Base-by-base conservation (phyloP, 2,329 filamentous ascomycete genomes). In the Botrytis sinoallii region DNA sequence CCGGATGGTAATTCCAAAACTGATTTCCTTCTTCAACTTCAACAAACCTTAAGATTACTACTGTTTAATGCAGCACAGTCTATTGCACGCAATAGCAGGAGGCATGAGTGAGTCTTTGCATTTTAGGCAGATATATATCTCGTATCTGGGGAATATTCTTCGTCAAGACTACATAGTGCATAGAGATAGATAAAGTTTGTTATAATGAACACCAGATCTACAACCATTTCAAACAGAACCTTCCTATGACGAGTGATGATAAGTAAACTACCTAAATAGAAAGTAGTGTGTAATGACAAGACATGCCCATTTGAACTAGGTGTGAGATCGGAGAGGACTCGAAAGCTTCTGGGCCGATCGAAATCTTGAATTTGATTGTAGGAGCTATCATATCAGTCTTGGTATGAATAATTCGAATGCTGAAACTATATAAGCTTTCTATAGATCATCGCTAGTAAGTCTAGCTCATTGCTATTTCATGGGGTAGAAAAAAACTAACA, bases 171-270 rank as follows among this genome's bases (percentile, higher is more conserved):
- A n/a, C 12, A 7, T 25, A 0, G 48, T 3, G 10, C 6, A 5
- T 7, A 52, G 10, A 16, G 48, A n/a, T n/a, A 6, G 48, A 52
- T n/a, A n/a, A 1, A n/a, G 4, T 52, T 52, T 14, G 25, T n/a
- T 6, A 52, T 5, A 14, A 16, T n/a, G 1, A 6, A 14, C 4
- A n/a, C 25, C 5, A 52, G 25, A 52, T 52, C 7, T n/a, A 14
- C 12, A 0, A 14, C 4, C 3, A 6, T 6, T 3, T n/a, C 4
- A n/a, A 14, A 9, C 10, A 14, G 14, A n/a, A 1, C 0, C 25
- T 52, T n/a, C 3, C 4, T 52, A n/a, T 52, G n/a, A 52, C 4
- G 12, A n/a, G 48, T 14, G 2, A 14, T 52, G 10, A 1, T 14
- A 25, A 16, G 5, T n/a, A n/a, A n/a, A 12, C 25, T n/a, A n/a